Conservation (phyloP, 192 early-diverging fungal genomes). For the Rhizoclosmatium globosum region DNA sequence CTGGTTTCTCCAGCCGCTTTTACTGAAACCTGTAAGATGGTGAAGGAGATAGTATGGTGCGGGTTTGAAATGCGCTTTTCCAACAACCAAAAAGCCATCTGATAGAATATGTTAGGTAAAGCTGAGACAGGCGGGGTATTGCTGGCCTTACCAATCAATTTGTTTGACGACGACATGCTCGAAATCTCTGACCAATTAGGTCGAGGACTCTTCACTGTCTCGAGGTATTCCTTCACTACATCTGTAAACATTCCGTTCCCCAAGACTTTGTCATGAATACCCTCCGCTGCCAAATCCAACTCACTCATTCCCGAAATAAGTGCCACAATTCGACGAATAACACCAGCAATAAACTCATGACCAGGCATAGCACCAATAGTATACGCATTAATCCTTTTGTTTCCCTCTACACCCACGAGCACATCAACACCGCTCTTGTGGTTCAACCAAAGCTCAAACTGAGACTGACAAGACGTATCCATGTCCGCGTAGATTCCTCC, state of each 20-base stretch:
- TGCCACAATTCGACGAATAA: constrained; percentile 14
- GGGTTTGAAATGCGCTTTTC: constrained; percentile 3
- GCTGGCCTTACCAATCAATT: no score
- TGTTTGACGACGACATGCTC: not conserved
- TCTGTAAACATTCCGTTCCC: constrained; percentile 12
- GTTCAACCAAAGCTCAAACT: constrained; percentile 36
- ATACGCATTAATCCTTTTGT: constrained; percentile 28
- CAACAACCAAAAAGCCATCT: constrained; percentile 2
- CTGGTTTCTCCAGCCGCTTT: no score
- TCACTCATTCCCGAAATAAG: not conserved
- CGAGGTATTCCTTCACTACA: not conserved
- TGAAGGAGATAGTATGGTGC: not conserved
- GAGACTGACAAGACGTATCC: constrained; percentile 31
- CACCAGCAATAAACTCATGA: constrained; percentile 26
- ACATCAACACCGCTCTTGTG: not conserved
- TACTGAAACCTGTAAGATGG: not conserved
- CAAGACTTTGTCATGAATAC: not conserved
- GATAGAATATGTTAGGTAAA: not conserved
- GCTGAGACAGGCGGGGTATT: no score
- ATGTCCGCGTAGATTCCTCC: constrained; percentile 49
- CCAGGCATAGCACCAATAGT: constrained; percentile 29
- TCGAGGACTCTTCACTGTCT: not conserved
- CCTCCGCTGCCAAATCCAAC: not conserved
- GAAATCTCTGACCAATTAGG: not conserved
- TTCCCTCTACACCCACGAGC: constrained; percentile 26